Evolutionary conservation across 306 rosid genomes (phyloP).

Genomic region (Ceratonia siliqua): DNA sequence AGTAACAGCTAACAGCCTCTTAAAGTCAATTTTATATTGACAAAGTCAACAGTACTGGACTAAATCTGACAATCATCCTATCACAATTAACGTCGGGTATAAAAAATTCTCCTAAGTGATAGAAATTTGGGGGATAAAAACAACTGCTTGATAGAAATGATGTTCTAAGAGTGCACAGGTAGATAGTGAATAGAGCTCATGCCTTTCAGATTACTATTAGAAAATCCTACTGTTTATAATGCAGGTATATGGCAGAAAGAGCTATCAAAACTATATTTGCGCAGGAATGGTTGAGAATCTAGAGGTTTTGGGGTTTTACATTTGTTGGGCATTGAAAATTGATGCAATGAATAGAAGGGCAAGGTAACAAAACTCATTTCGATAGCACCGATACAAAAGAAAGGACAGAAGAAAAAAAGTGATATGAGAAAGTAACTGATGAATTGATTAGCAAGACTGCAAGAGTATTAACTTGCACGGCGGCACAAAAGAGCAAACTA

Average conservation of each 20-base stretch:
- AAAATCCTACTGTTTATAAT: not conserved
- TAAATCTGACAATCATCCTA: not conserved
- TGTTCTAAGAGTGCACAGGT: not conserved
- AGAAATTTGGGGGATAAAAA: not conserved
- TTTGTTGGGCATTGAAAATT: not conserved
- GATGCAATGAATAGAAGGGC: not conserved
- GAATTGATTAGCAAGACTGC: not conserved
- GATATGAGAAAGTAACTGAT: not conserved
- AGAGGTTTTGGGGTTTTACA: not conserved
- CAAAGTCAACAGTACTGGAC: not conserved
- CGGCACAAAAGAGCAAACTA: not conserved
- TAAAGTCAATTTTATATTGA: not conserved
- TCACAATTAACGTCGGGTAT: not conserved
- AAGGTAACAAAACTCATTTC: not conserved
- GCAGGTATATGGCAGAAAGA: not conserved
- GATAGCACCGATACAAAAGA: not conserved
- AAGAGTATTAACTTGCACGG: not conserved
- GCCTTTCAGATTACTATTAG: not conserved
- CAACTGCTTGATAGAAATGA: not conserved
- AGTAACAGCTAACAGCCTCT: not conserved
- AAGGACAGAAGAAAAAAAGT: not conserved
- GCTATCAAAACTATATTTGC: not conserved
- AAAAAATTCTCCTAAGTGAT: not conserved
- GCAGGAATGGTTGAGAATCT: not conserved
- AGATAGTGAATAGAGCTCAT: not conserved